These are phyloP conservation scores for Phycomyces blakesleeanus DNA, from an alignment of 192 early-diverging fungal species.

Conservation along the genomic window DNA sequence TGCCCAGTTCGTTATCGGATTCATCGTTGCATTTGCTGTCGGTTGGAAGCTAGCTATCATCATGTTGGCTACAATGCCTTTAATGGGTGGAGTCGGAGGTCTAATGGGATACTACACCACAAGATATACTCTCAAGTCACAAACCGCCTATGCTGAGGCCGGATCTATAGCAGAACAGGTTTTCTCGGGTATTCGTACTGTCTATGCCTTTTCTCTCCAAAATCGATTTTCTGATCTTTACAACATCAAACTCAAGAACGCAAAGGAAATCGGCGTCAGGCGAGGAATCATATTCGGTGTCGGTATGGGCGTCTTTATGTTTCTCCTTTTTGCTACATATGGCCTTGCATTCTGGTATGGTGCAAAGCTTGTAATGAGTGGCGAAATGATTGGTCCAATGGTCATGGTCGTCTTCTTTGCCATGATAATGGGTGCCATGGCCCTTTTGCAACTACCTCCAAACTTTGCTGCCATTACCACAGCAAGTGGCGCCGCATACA, in stretches of 20 bases:
- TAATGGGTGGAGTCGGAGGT: constrained; percentile 49
- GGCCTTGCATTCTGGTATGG: constrained; percentile 87
- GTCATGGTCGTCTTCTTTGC: constrained; percentile 87
- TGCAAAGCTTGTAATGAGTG: constrained; percentile 46
- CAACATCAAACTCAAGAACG: constrained; percentile 53
- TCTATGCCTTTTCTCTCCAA: constrained; percentile 82
- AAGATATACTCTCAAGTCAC: constrained; percentile 42
- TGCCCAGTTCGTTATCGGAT: constrained; percentile 67
- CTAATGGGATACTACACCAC: constrained; percentile 44
- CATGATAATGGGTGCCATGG: constrained; percentile 76
- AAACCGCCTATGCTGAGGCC: constrained; percentile 74
- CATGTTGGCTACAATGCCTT: constrained; percentile 70
- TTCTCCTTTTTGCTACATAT: constrained; percentile 72
- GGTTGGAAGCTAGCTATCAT: constrained; percentile 85
- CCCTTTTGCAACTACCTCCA: constrained; percentile 67
- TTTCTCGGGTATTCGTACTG: constrained; percentile 80
- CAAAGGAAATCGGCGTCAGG: constrained; percentile 58
- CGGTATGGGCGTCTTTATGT: constrained; percentile 72
- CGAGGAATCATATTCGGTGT: constrained; percentile 57
- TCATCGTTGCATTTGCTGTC: constrained; percentile 71
- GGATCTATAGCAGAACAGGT: constrained; percentile 88
- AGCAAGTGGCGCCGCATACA: constrained; percentile 77
- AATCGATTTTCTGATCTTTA: constrained; percentile 66
- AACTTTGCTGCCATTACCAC: constrained; percentile 72
- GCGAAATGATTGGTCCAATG: constrained; percentile 39